Percentiles rank a stretch among this genome's conserved stretches.
Evolutionary conservation across 208 protist genomes (phyloP).

Genomic region (Angomonas ambiguus): DNA sequence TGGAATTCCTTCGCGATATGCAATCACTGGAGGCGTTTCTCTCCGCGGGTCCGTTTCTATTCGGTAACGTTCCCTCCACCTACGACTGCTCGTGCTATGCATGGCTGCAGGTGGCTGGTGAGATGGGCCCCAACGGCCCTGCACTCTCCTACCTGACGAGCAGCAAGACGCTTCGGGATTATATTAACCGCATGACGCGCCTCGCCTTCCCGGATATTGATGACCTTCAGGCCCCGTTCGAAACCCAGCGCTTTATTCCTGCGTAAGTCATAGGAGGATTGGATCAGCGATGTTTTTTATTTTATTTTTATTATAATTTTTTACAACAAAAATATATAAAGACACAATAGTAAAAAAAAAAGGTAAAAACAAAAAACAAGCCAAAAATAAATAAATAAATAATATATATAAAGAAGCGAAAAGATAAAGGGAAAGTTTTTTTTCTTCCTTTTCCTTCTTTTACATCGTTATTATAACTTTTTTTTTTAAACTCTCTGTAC

Average conservation of each 20-base stretch:
- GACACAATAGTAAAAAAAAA: constrained; percentile 1
- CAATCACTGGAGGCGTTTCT: constrained; percentile 53
- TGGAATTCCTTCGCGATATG: constrained; percentile 57
- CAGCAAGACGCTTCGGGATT: constrained; percentile 36
- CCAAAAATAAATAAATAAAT: constrained; percentile 1
- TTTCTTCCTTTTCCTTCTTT: neutral
- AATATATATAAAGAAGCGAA: neutral
- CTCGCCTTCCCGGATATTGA: constrained; percentile 59
- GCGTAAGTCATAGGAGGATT: no score
- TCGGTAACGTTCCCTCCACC: constrained; percentile 44
- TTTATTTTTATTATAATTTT: neutral
- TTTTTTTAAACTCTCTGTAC: neutral
- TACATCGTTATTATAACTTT: neutral
- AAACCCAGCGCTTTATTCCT: constrained; percentile 49
- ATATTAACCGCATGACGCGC: constrained; percentile 43
- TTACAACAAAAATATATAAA: constrained; percentile 1
- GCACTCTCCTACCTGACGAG: constrained; percentile 37
- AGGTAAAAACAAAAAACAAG: neutral
- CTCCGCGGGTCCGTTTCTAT: constrained; percentile 32
- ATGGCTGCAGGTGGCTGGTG: constrained; percentile 51
- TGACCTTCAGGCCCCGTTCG: constrained; percentile 28
- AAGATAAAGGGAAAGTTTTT: neutral
- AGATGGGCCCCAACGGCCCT: constrained; percentile 40
- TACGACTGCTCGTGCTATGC: constrained; percentile 70
- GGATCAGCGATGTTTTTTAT: no score